phyloP scores from a whole-genome alignment of 1,139 yeast genomes.

The Suhomyces chickasaworum region DNA sequence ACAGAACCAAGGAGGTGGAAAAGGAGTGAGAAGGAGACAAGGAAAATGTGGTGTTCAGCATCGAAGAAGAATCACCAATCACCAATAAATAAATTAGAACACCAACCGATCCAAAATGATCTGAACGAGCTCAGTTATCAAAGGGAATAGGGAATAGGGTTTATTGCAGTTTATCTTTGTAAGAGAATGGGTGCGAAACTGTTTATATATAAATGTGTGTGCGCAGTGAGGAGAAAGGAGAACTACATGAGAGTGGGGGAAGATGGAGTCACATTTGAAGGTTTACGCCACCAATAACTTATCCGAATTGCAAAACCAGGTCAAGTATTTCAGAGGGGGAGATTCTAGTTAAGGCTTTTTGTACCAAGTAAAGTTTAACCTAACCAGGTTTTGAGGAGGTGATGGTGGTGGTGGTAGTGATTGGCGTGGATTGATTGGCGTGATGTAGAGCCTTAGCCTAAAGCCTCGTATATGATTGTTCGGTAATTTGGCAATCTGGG shows the following conservation, averaged over 20 bases:
- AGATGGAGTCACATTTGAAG: background rate
- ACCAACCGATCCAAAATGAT: background rate
- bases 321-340: too few relatives aligned
- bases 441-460: too few relatives aligned
- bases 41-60: background rate
- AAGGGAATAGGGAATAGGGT: too few relatives aligned
- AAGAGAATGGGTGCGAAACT: background rate
- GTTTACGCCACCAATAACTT: background rate
- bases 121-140: background rate
- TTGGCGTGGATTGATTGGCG: background rate
- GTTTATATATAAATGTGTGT: background rate
- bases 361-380: too few relatives aligned
- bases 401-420: too few relatives aligned
- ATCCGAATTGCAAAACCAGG: too few relatives aligned
- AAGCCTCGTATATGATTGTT: constrained; percentile 1
- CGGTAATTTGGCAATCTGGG: background rate
- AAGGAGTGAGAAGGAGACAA: background rate
- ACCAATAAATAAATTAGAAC: background rate
- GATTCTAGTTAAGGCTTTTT: too few relatives aligned
- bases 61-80: background rate
- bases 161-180: background rate
- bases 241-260: background rate
- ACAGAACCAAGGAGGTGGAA: background rate
- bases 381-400: too few relatives aligned
- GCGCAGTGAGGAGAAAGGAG: background rate